Conservation (phyloP, 305 asterid species). For the Solanum hybrid region DNA sequence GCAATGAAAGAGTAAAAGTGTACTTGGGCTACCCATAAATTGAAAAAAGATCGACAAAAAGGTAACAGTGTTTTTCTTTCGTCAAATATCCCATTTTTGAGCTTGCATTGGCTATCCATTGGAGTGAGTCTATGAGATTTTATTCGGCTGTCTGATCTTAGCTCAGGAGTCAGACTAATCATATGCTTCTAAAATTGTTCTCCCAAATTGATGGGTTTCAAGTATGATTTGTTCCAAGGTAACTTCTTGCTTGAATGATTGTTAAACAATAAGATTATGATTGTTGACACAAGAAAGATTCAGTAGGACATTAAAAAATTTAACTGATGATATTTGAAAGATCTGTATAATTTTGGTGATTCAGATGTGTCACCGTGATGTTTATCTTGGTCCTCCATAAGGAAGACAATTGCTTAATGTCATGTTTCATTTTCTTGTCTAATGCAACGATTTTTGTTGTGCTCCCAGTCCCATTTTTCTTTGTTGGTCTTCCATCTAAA, state of each 20-base stretch:
- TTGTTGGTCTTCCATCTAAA: background rate
- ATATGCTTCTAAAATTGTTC: background rate
- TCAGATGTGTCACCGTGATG: background rate
- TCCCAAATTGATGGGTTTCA: background rate
- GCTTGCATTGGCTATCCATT: background rate
- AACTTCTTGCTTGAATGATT: background rate
- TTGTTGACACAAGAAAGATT: background rate
- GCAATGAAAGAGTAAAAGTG: background rate
- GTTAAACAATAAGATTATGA: background rate
- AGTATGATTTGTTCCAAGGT: background rate
- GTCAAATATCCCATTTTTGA: background rate
- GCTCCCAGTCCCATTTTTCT: background rate
- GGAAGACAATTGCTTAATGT: background rate
- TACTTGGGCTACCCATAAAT: background rate
- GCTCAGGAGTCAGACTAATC: background rate
- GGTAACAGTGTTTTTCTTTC: background rate
- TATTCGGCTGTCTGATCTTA: background rate
- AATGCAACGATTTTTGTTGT: background rate
- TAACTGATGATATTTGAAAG: background rate
- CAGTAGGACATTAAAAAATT: background rate
- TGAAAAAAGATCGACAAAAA: no score
- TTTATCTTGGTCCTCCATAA: background rate
- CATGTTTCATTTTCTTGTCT: background rate
- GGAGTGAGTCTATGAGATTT: background rate
- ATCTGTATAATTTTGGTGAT: background rate